Conservation (phyloP, 1,284 basidiomycete species). For the Lentinula novae-zelandiae region DNA sequence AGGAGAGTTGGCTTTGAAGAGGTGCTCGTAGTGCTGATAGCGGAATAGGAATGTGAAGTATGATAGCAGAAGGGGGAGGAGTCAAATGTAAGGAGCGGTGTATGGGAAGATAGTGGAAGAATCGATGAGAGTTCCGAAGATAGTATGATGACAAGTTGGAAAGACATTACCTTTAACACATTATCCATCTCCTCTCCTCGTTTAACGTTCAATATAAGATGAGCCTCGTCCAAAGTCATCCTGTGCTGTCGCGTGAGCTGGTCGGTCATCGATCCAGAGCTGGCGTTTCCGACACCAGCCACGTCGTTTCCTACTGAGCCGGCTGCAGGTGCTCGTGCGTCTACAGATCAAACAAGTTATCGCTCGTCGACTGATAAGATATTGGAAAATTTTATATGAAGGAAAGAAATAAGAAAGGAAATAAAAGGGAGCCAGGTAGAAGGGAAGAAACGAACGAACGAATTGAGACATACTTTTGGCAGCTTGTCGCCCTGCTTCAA, state of each 20-base stretch:
- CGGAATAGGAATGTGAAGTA: not conserved
- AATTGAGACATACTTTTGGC: constrained; percentile 74
- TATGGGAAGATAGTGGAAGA: too few species aligned
- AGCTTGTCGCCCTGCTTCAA: constrained; percentile 90
- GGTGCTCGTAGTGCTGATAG: constrained; percentile 83
- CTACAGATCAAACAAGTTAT: constrained; percentile 31
- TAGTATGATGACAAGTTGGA: not conserved
- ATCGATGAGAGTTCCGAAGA: not conserved
- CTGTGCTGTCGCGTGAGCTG: constrained; percentile 78
- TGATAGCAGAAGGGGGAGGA: not conserved
- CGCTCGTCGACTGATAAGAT: too few species aligned
- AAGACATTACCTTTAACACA: constrained; percentile 60
- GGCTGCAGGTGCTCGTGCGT: constrained; percentile 79
- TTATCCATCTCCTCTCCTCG: constrained; percentile 67
- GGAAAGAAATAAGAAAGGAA: too few species aligned
- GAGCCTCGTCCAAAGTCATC: constrained; percentile 97
- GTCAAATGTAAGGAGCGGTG: too few species aligned
- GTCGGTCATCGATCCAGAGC: constrained; percentile 70
- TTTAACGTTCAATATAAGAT: constrained; percentile 90
- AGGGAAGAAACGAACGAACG: not conserved
- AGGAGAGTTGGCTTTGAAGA: constrained; percentile 87
- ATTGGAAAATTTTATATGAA: too few species aligned
- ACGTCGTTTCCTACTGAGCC: constrained; percentile 57
- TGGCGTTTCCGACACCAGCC: constrained; percentile 71
- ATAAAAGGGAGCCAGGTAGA: too few species aligned